phyloP scores from a whole-genome alignment of 345 rosid species.

The Syzygium aqueum region DNA sequence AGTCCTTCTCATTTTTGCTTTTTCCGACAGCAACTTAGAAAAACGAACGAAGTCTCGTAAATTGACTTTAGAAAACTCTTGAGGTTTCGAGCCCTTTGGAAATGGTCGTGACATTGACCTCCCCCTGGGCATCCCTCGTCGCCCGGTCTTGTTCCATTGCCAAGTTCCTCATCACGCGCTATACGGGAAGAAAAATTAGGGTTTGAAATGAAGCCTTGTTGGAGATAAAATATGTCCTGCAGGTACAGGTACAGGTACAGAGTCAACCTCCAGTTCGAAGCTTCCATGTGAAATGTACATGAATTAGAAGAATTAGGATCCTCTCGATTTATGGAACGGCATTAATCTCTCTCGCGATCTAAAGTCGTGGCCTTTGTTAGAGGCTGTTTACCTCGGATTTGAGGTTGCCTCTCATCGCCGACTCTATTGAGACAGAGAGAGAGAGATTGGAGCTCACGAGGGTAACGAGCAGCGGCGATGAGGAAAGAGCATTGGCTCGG shows the following conservation, averaged over 20 bases:
- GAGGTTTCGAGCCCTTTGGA: background rate
- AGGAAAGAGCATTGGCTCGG: background rate
- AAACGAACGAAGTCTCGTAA: background rate
- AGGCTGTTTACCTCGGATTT: background rate
- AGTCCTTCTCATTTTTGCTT: background rate
- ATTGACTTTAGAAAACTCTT: background rate
- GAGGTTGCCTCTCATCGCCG: background rate
- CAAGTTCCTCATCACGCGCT: background rate
- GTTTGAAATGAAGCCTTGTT: background rate
- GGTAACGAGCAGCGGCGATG: background rate
- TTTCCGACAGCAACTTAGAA: background rate
- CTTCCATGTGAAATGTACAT: background rate
- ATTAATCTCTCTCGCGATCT: background rate
- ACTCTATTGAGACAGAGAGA: no score
- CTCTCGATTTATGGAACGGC: background rate
- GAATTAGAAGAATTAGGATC: background rate
- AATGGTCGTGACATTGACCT: background rate
- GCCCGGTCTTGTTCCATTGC: background rate
- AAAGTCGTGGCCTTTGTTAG: background rate
- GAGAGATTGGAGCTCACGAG: no score
- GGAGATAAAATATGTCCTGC: background rate
- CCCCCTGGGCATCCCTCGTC: background rate
- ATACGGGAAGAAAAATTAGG: background rate
- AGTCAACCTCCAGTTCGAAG: background rate
- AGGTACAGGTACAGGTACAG: background rate